A percentile compares a stretch with the other conserved stretches of the same genome.
Evolutionary conservation across 1,284 basidiomycete genomes (phyloP).

Genomic region (Wallemia hederae): DNA sequence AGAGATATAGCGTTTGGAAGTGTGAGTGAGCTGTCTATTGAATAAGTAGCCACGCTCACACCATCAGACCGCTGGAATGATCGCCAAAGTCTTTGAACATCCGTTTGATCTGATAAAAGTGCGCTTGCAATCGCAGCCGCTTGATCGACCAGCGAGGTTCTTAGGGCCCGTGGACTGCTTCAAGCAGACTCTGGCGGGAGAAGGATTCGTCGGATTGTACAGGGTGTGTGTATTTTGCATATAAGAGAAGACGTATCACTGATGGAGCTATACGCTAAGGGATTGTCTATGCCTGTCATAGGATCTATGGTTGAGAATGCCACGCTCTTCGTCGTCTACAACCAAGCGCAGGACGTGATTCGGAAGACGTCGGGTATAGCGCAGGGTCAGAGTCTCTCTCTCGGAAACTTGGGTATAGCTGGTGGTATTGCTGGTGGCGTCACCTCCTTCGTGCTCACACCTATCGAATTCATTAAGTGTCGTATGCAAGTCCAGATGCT

Average conservation of each 20-base stretch:
- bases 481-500: slow-evolving; percentile 88
- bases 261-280: slow-evolving; percentile 21
- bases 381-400: slow-evolving; percentile 20
- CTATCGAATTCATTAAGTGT: slow-evolving; percentile 73
- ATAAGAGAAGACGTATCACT: slow-evolving; percentile 1
- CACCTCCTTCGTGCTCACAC: slow-evolving; percentile 61
- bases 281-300: slow-evolving; percentile 56
- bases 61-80: slow-evolving; percentile 37
- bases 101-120: slow-evolving; percentile 65
- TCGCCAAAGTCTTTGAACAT: slow-evolving; percentile 54
- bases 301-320: slow-evolving; percentile 83
- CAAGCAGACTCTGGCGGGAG: slow-evolving; percentile 38
- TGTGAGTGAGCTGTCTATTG: slow-evolving; percentile 11
- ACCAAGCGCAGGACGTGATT: slow-evolving; percentile 44
- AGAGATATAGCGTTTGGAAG: slow-evolving; percentile 22
- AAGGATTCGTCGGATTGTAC: slow-evolving; percentile 50
- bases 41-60: not conserved
- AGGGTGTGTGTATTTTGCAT: slow-evolving; percentile 28
- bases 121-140: slow-evolving; percentile 49
- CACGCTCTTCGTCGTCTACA: slow-evolving; percentile 56
- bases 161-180: slow-evolving; percentile 54
- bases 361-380: slow-evolving; percentile 14
- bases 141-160: slow-evolving; percentile 38
- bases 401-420: slow-evolving; percentile 38
- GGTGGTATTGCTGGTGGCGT: slow-evolving; percentile 52